phyloP scores from a whole-genome alignment of 2,329 filamentous ascomycete species.

The Chaetothyriales sp. region DNA sequence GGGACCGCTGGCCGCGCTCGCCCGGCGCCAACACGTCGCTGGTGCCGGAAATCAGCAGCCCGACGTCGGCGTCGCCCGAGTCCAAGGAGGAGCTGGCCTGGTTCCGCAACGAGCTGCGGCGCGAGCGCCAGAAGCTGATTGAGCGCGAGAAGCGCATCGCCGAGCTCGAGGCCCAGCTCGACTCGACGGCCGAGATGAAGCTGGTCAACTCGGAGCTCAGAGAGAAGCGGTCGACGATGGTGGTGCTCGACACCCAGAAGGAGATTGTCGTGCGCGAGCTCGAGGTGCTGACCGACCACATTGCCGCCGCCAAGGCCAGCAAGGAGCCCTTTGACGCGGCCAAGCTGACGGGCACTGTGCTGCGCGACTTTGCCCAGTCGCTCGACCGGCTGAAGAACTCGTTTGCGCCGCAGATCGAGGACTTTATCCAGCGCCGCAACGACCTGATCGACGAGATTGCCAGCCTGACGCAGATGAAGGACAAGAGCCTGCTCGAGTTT shows the following conservation, averaged over 20 bases:
- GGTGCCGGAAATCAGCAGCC: slow-evolving; percentile 55
- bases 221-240: slow-evolving; percentile 92
- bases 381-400: slow-evolving; percentile 65
- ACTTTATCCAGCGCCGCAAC: slow-evolving; percentile 77
- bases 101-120: slow-evolving; percentile 58
- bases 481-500: slow-evolving; percentile 88
- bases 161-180: slow-evolving; percentile 53
- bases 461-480: slow-evolving; percentile 68
- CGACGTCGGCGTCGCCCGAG: slow-evolving; percentile 47
- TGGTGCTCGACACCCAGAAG: slow-evolving; percentile 81
- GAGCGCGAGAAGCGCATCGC: slow-evolving; percentile 78
- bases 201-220: slow-evolving; percentile 74
- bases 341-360: slow-evolving; percentile 50
- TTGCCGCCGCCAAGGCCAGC: slow-evolving; percentile 72
- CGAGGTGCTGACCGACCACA: slow-evolving; percentile 75
- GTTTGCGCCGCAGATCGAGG: slow-evolving; percentile 61
- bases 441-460: slow-evolving; percentile 74
- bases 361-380: slow-evolving; percentile 49
- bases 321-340: slow-evolving; percentile 67
- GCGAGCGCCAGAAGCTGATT: slow-evolving; percentile 69
- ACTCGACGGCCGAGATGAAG: slow-evolving; percentile 49
- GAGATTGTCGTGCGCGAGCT: slow-evolving; percentile 91
- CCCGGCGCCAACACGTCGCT: slow-evolving; percentile 38
- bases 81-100: slow-evolving; percentile 49
- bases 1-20: slow-evolving; percentile 59